Conservation (phyloP, 2,329 filamentous ascomycete genomes). For the Botrytis aclada region DNA sequence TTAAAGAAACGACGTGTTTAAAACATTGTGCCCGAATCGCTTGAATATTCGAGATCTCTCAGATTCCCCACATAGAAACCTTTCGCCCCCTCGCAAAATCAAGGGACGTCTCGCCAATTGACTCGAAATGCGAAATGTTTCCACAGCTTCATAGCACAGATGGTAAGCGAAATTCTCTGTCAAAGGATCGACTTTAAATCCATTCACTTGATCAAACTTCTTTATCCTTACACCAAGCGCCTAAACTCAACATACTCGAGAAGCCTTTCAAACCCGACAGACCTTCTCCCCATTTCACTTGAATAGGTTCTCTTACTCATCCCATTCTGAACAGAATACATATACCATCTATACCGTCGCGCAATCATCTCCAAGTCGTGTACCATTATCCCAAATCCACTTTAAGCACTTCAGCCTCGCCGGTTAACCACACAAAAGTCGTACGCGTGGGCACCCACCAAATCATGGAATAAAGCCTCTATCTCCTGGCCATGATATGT, state of each 20-base stretch:
- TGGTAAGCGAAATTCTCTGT: not conserved
- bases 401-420: not conserved
- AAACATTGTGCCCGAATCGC: not conserved
- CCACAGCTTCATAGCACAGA: too few species aligned
- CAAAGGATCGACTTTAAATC: accelerated
- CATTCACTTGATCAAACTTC: not conserved
- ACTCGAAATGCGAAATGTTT: not conserved
- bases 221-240: not conserved
- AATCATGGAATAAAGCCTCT: too few species aligned
- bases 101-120: not conserved
- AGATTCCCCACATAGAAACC: not conserved
- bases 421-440: too few species aligned
- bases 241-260: not conserved
- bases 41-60: not conserved
- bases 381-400: not conserved
- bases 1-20: not conserved
- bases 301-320: not conserved
- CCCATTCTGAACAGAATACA: not conserved
- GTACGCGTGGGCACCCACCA: accelerated
- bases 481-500: too few species aligned
- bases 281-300: not conserved
- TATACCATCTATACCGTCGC: not conserved
- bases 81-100: not conserved
- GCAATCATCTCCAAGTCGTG: too few species aligned
- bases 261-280: not conserved